These are phyloP conservation scores for Yarrowia porcina DNA, from an alignment of 805 yeast genomes.

Conservation along the genomic window DNA sequence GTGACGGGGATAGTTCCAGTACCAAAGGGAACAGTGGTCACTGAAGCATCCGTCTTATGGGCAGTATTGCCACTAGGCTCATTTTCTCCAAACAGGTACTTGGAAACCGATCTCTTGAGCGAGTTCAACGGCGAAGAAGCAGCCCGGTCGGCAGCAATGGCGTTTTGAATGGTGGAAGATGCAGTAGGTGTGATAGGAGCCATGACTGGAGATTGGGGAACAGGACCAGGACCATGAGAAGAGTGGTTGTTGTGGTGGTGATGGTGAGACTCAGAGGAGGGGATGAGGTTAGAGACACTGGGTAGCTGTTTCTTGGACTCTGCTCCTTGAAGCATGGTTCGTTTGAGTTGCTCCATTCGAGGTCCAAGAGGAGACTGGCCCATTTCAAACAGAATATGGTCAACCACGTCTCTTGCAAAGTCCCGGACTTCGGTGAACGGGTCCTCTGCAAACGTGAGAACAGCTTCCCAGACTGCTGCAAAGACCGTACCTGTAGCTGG, in stretches of 20 bases:
- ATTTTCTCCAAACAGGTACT: slow-evolving; percentile 10
- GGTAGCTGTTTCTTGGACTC: not conserved
- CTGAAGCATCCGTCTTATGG: slow-evolving; percentile 28
- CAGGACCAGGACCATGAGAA: not conserved
- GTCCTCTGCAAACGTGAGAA: slow-evolving; percentile 77
- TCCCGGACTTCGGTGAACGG: slow-evolving; percentile 79
- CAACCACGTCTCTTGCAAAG: slow-evolving; percentile 71
- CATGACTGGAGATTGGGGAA: slow-evolving; percentile 13
- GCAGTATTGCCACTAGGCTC: not conserved
- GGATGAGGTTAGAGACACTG: not conserved
- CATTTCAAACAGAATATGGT: slow-evolving; percentile 61
- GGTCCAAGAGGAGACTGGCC: slow-evolving; percentile 64
- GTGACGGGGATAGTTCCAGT: slow-evolving; percentile 36
- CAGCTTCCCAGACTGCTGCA: slow-evolving; percentile 81
- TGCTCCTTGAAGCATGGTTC: not conserved
- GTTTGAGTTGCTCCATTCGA: slow-evolving; percentile 49
- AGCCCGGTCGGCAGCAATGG: slow-evolving; percentile 1
- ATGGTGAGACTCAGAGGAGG: not conserved
- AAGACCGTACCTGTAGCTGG: slow-evolving; percentile 87
- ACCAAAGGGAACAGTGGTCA: slow-evolving; percentile 36
- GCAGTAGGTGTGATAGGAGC: slow-evolving; percentile 18
- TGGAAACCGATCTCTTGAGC: slow-evolving; percentile 33
- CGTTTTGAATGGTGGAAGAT: slow-evolving; percentile 14
- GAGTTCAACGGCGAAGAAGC: slow-evolving; percentile 20
- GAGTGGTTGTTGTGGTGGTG: not conserved